Base-by-base conservation (phyloP, 805 yeast species). In the Teunomyces gatunensis region DNA sequence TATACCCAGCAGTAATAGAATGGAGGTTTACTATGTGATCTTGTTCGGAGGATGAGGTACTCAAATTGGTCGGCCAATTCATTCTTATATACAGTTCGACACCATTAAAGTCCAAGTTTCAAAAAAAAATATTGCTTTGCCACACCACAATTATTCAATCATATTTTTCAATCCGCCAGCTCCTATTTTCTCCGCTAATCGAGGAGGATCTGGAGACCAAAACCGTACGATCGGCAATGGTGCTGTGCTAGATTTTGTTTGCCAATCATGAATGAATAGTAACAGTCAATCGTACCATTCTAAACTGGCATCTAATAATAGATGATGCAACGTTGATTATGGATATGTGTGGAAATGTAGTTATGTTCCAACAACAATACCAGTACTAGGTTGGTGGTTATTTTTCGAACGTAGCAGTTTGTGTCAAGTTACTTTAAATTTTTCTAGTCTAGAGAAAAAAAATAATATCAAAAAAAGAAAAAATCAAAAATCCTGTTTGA, bases 161-260 rank as follows among this genome's bases (percentile, higher is more conserved):
- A 37, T 37, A 37, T 37, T 37, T 37, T 37, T 23, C 40, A 37
- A 10, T 11, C 23, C 3, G 12, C 11, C 23, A 23, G 17, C 29
- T 37, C 40, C 40, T 37, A 37, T 37, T 37, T 21, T 23, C 12
- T n/a, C 29, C 40, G 25, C 40, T 37, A 37, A 37, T 37, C 40
- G 29, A 10, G 12, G 25, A 37, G 15, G 40, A 37, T 37, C 40
- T 37, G 20, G 5, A 10, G 13, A 25, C 6, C 39, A 9, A 32
- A 32, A 13, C 3, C 5, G 18, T 32, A 13, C 18, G 34, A 13
- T 32, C 9, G 18, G 18, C 7, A 13, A 5, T 7, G 34, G 18
- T 10, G 5, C 11, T 9, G 27, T 9, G 2, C 2, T 7, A 10
- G 7, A 25, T 25, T 25, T 25, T 7, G 27, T 25, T 25, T 25